Evolutionary conservation across 768 basidiomycete species (phyloP), one percentile per base, ranked within the genome.

Genomic region (Lentinula edodes): DNA sequence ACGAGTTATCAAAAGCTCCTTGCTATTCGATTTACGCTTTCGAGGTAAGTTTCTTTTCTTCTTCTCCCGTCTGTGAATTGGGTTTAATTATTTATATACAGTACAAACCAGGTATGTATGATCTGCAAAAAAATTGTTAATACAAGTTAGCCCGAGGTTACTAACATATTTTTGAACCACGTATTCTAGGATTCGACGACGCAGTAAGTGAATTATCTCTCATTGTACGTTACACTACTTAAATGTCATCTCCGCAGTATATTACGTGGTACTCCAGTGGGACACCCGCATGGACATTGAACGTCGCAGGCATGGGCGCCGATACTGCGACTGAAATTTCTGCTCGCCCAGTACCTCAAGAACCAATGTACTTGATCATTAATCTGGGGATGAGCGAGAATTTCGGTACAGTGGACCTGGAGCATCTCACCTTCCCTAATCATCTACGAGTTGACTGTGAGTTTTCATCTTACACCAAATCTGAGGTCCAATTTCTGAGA

Each of bases 331-430:
- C 82, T 1, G 68, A 89, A 61, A 88, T 95, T 39, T 80, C 83
- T 15, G 76, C 78, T 32, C 78, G 94, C 38, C 84, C 89, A 2
- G 74, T 96, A 12, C 79, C 94, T 0, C 83, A 86, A 64, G 94
- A 97, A 71, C 94, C 94, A 23, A 91, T 95, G 91, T 93, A 93
- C 68, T 74, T 97, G 65, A 85, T 96, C 63, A 76, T 81, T 65
- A 94, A 95, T 72, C 74, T 94, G 65, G 94, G 93, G 61, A 85
- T 96, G 72, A 28, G 28, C 3, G 73, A 76, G 63, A 89, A 85
- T 71, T 97, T 97, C 67, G 88, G 86, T 10, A 65, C 73, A 5
- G 83, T 94, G 34, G 87, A 96, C 72, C 81, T 90, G 56, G 72
- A 76, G 3, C 75, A 87, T 62, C 76, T 95, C 13, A 75, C 78